Base-by-base conservation (phyloP, 1,284 basidiomycete species). In the Ceratobasidium sp. region DNA sequence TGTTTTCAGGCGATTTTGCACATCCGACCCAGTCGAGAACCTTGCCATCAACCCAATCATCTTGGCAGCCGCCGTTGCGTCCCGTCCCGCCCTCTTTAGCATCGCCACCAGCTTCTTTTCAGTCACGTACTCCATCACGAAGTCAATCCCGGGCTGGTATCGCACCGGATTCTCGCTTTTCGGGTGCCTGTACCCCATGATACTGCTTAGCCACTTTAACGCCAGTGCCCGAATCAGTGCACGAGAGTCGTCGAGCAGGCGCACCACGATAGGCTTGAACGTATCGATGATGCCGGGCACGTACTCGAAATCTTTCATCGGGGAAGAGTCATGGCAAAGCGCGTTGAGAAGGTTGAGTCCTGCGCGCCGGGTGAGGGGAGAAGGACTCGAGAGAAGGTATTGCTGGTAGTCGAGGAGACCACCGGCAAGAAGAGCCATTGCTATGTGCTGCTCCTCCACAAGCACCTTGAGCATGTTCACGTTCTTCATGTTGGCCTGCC, bases 291-390 rank as follows among this genome's bases (percentile, higher is more conserved):
- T 14, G 44, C 58, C 55, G 26, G 67, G 64, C 9, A 70, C 67
- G 35, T 49, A 38, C n/a, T 11, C 18, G 38, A 59, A 70, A 16
- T 70, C 67, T 2, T 11, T 14, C 16, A 55, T 30, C 3, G 58
- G 67, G 30, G 67, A 70, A 14, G 67, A 59, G 26, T 70, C 55
- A 13, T 59, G 54, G 3, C 43, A 49, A 18, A 70, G 47, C 8
- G 54, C 43, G 9, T 41, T 18, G n/a, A 70, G 26, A 35, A 70
- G 55, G 28, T 70, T 54, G 18, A 70, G 41, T 26, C 67, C 67
- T 18, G 67, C 67, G 43, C 67, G 67, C 18, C 67, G 67, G n/a
- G 54, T 70, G 26, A 70, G 67, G 11, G 67, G 54, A 50, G 62
- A 64, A 8, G 41, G 54, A 9, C 50, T 41, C 54, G 58, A 49